These are phyloP conservation scores for Rubus parviflorus DNA, from an alignment of 306 rosid species.

Conservation along the genomic window DNA sequence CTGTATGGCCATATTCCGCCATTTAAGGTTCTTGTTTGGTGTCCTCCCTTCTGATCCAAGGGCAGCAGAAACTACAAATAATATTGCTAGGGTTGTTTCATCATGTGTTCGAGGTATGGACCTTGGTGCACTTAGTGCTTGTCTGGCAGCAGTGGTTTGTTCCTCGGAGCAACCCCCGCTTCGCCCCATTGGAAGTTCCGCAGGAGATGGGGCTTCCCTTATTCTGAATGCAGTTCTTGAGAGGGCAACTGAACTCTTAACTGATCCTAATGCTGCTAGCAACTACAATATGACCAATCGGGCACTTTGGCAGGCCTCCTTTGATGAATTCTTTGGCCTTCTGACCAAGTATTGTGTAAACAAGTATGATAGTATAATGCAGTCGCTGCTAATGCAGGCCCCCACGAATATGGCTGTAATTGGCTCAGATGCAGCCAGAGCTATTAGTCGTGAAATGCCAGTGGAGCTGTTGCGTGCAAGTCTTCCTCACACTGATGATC, in stretches of 20 bases:
- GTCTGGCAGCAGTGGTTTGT: slow-evolving; percentile 92
- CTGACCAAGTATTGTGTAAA: slow-evolving; percentile 77
- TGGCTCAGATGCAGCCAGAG: slow-evolving; percentile 66
- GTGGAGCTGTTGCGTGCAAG: slow-evolving; percentile 94
- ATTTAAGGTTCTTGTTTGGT: slow-evolving; percentile 83
- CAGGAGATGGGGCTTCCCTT: slow-evolving; percentile 91
- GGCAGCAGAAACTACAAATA: slow-evolving; percentile 58
- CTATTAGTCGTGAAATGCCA: slow-evolving; percentile 88
- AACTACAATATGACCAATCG: slow-evolving; percentile 65
- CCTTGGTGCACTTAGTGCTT: slow-evolving; percentile 88
- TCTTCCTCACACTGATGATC: slow-evolving; percentile 87
- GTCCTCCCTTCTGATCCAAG: slow-evolving; percentile 65
- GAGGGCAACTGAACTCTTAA: slow-evolving; percentile 86
- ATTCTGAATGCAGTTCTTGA: slow-evolving; percentile 82
- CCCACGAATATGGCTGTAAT: slow-evolving; percentile 46
- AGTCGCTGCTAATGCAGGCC: slow-evolving; percentile 56
- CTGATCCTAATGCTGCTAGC: slow-evolving; percentile 73
- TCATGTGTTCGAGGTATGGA: slow-evolving; percentile 67
- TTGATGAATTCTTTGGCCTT: slow-evolving; percentile 74
- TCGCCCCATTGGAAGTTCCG: slow-evolving; percentile 85
- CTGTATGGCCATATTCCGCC: slow-evolving; percentile 96
- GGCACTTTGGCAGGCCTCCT: slow-evolving; percentile 94
- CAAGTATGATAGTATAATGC: slow-evolving; percentile 75
- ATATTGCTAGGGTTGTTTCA: slow-evolving; percentile 76
- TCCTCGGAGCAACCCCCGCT: slow-evolving; percentile 88